These are phyloP conservation scores for Omphalotus olearius DNA, from an alignment of 1,284 basidiomycete genomes.

Conservation along the genomic window DNA sequence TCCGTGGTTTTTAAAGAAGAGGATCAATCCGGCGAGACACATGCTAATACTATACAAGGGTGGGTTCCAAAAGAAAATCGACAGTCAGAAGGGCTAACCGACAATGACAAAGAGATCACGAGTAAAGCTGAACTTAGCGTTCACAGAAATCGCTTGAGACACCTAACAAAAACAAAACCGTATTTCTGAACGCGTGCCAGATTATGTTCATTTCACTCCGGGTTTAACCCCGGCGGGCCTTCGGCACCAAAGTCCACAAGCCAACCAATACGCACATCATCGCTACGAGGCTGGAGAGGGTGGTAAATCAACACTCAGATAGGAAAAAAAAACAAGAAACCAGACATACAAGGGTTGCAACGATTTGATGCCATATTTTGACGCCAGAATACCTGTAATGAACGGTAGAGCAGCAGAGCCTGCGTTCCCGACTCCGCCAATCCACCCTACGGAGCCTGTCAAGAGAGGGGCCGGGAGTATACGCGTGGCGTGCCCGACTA, in stretches of 20 bases:
- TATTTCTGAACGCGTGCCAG: too few species aligned
- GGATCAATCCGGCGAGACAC: too few species aligned
- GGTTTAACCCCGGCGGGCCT: not conserved
- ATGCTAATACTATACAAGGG: too few species aligned
- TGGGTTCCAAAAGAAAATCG: too few species aligned
- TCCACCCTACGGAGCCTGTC: not conserved
- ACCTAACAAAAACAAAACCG: too few species aligned
- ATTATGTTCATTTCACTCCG: too few species aligned
- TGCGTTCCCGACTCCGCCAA: not conserved
- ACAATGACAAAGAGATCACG: too few species aligned
- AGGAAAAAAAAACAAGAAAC: not conserved
- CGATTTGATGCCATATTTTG: not conserved
- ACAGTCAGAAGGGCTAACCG: too few species aligned
- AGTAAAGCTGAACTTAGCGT: too few species aligned
- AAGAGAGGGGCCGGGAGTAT: not conserved
- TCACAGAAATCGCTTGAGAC: too few species aligned
- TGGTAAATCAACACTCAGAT: not conserved
- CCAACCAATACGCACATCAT: conserved; percentile 7
- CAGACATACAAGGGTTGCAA: conserved; percentile 6
- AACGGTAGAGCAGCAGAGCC: not conserved
- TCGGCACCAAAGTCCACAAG: conserved; percentile 1
- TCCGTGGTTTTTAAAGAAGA: too few species aligned
- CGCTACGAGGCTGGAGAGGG: not conserved
- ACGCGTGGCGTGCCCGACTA: not conserved
- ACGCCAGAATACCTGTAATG: not conserved